Percentiles rank a stretch among this genome's conserved stretches.
phyloP scores from a whole-genome alignment of 768 basidiomycete genomes.

The Fibroporia radiculosa region DNA sequence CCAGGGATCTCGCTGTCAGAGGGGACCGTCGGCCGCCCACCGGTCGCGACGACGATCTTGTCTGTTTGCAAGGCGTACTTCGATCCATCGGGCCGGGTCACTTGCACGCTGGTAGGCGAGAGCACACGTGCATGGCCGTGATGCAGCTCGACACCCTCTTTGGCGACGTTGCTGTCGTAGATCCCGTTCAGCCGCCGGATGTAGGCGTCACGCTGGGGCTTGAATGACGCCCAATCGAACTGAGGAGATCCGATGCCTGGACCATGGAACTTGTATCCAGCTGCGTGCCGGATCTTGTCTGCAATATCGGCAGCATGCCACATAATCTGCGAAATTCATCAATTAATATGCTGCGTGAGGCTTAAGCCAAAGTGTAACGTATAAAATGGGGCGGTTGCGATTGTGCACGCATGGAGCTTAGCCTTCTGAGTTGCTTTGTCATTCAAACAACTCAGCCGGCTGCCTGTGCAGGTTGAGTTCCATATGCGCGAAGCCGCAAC shows the following conservation, averaged over 20 bases:
- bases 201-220: conserved; percentile 92
- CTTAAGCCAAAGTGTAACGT: no score
- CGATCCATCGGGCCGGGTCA: conserved; percentile 58
- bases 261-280: conserved; percentile 68
- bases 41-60: conserved; percentile 77
- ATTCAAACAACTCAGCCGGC: no score
- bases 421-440: no score
- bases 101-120: conserved; percentile 62
- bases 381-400: no score
- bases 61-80: conserved; percentile 72
- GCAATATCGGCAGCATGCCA: conserved; percentile 92
- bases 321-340: conserved; percentile 67
- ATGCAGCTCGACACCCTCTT: conserved; percentile 85
- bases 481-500: no score
- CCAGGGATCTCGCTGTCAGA: conserved; percentile 78
- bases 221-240: conserved; percentile 89
- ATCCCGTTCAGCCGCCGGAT: conserved; percentile 84
- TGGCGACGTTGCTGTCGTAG: conserved; percentile 83
- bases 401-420: background rate
- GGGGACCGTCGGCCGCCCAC: conserved; percentile 78
- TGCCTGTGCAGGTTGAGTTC: no score
- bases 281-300: conserved; percentile 74
- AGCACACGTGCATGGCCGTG: conserved; percentile 68
- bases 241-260: conserved; percentile 40
- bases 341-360: background rate